A percentile compares a stretch with the other conserved stretches of the same genome.
phyloP scores from a whole-genome alignment of 116 monocot species.

The Posidonia oceanica region DNA sequence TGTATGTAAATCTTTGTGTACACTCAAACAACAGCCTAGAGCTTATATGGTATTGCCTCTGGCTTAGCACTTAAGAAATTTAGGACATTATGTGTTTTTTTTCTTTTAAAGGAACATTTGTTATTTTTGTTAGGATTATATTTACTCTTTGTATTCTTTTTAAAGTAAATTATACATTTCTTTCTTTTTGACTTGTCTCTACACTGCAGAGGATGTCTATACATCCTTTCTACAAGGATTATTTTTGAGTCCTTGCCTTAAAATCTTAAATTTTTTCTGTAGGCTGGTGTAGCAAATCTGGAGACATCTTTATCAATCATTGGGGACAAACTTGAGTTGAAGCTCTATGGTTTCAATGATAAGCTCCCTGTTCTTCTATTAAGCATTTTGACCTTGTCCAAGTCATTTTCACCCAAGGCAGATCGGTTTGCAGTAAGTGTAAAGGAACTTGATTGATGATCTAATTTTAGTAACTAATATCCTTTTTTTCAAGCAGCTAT shows the following conservation, averaged over 20 bases:
- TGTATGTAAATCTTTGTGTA: too few species aligned
- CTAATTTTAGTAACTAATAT: background rate
- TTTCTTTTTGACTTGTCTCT: too few species aligned
- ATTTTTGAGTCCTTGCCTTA: background rate
- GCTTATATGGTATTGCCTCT: too few species aligned
- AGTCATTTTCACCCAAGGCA: constrained; percentile 44
- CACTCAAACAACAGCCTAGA: too few species aligned
- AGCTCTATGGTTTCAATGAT: constrained; percentile 86
- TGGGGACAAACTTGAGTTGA: constrained; percentile 79
- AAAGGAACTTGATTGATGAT: background rate
- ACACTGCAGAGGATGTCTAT: background rate
- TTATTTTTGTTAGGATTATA: too few species aligned
- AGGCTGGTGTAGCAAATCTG: constrained; percentile 94
- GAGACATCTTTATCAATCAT: constrained; percentile 55
- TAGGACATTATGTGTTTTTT: too few species aligned
- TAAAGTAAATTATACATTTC: too few species aligned
- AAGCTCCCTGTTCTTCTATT: constrained; percentile 58
- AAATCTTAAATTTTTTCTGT: constrained; percentile 7
- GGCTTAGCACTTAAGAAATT: too few species aligned
- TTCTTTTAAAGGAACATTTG: too few species aligned
- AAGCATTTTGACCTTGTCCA: constrained; percentile 48
- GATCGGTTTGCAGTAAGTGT: constrained; percentile 81
- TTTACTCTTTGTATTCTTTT: too few species aligned
- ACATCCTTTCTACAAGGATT: background rate
- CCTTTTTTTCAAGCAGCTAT: background rate